These are phyloP conservation scores for Tolypocladium nubicola DNA, from an alignment of 2,329 filamentous ascomycete genomes.

Conservation along the genomic window DNA sequence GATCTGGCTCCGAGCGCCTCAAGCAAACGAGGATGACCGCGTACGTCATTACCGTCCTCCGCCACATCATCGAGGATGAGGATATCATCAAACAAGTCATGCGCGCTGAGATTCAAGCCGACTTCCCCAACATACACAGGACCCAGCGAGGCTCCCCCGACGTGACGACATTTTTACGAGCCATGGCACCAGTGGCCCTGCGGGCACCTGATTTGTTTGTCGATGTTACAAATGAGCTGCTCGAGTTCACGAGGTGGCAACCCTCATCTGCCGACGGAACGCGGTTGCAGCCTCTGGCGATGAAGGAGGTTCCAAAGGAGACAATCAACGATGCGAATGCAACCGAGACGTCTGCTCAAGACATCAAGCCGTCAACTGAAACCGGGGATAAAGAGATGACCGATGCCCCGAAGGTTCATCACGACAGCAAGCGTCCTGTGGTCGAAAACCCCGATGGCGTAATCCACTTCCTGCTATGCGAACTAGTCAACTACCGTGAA, in stretches of 20 bases:
- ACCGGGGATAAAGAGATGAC: slow-evolving; percentile 46
- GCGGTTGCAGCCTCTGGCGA: slow-evolving; percentile 24
- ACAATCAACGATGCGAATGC: slow-evolving; percentile 7
- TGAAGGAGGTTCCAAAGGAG: slow-evolving; percentile 26
- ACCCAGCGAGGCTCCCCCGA: slow-evolving; percentile 49
- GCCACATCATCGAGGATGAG: slow-evolving; percentile 91
- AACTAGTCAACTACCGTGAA: slow-evolving; percentile 83
- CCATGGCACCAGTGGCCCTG: slow-evolving; percentile 68
- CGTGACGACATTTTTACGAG: slow-evolving; percentile 60
- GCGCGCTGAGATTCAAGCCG: slow-evolving; percentile 74
- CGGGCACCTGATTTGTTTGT: slow-evolving; percentile 80
- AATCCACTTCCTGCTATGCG: slow-evolving; percentile 86
- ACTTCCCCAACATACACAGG: slow-evolving; percentile 50
- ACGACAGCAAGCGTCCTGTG: slow-evolving; percentile 69
- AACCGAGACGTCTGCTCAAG: slow-evolving; percentile 15
- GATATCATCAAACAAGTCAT: slow-evolving; percentile 86
- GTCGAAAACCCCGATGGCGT: slow-evolving; percentile 92
- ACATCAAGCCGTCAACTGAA: slow-evolving; percentile 52
- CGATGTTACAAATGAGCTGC: slow-evolving; percentile 73
- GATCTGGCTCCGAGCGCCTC: slow-evolving; percentile 65
- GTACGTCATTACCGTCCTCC: slow-evolving; percentile 73
- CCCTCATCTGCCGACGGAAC: slow-evolving; percentile 21
- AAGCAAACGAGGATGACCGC: slow-evolving; percentile 39
- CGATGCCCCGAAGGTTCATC: slow-evolving; percentile 51
- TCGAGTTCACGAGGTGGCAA: slow-evolving; percentile 59